Percentiles rank a stretch among this genome's conserved stretches.
These are phyloP conservation scores for Hanseniaspora occidentalis DNA, from an alignment of 805 yeast genomes.

Conservation along the genomic window DNA sequence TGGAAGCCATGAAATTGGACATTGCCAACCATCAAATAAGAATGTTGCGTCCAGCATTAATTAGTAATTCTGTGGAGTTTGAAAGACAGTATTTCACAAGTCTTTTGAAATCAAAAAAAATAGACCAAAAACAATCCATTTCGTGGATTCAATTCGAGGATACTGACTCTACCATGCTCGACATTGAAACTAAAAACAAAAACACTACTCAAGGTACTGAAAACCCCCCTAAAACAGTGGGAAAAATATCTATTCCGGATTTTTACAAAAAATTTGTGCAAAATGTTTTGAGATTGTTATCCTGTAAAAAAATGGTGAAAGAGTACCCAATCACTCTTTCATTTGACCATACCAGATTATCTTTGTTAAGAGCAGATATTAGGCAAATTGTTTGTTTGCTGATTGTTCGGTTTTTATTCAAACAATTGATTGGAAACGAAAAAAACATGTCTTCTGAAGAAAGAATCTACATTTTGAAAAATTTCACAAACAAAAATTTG, in stretches of 20 bases:
- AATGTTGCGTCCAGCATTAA: conserved; percentile 67
- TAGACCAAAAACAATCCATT: conserved; percentile 46
- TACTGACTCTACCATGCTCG: conserved; percentile 16
- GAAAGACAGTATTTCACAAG: conserved; percentile 70
- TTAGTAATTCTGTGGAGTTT: conserved; percentile 78
- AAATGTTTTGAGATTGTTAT: conserved; percentile 49
- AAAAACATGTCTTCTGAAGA: conserved; percentile 15
- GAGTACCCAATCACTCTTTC: conserved; percentile 77
- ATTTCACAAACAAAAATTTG: conserved; percentile 32
- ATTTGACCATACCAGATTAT: conserved; percentile 72
- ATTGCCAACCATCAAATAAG: conserved; percentile 92
- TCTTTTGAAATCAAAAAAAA: conserved; percentile 33
- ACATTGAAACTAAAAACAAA: conserved; percentile 6
- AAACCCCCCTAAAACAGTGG: too few species aligned
- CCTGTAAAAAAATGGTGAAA: conserved; percentile 69
- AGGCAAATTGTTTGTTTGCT: conserved; percentile 74
- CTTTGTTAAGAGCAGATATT: conserved; percentile 70
- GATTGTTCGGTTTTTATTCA: conserved; percentile 58
- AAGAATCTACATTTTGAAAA: conserved; percentile 24
- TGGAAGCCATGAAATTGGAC: conserved; percentile 91
- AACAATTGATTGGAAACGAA: conserved; percentile 42
- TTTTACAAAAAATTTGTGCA: conserved; percentile 32
- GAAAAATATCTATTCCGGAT: conserved; percentile 13
- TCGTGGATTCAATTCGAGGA: conserved; percentile 45
- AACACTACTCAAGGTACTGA: too few species aligned